Evolutionary conservation across 176 grass and related monocot species (phyloP), one percentile per base, ranked within the genome.

Genomic region (Cocos nucifera): DNA sequence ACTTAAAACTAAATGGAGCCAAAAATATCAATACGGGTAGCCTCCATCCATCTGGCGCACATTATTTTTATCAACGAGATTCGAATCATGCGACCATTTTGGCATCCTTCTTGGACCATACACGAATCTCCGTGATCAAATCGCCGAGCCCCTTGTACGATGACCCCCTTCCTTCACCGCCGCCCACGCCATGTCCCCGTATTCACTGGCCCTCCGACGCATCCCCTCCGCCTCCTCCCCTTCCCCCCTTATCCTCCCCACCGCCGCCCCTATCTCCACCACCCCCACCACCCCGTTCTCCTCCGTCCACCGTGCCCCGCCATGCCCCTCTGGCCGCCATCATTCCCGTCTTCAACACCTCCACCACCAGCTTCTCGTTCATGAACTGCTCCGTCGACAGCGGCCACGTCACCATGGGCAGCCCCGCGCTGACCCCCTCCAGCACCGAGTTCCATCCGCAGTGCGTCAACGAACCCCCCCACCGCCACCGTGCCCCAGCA

Each of bases 151-250:
- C 64, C 25, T 54, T 2, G 17, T 54, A 14, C 24, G 64, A 54
- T 26, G 64, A 54, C 64, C 64, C 0, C 64, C 64, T 30, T 55
- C 51, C 64, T 67, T 22, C 22, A 67, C 17, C 6, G 64, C 64
- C 17, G 24, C 50, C 9, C 17, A 20, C 0, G 50, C 51, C 22
- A 2, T 54, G 16, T 2, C 50, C 17, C 23, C 64, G 51, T 29
- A 26, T 51, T 67, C 64, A 51, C 23, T 67, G 17, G 64, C 64
- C 24, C 50, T 25, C 24, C 49, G 21, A 3, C 64, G 21, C 64
- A 6, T 66, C 44, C 23, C 64, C 23, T 53, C 64, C 19, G 64
- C 64, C 23, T 6, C 64, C 49, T 54, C 21, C 14, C 64, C 64
- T 5, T 3, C 50, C 16, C 24, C 64, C 64, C 54, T 66, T 3